These are phyloP conservation scores for Pseudocercospora musae DNA, from an alignment of 2,329 filamentous ascomycete species.

Conservation along the genomic window DNA sequence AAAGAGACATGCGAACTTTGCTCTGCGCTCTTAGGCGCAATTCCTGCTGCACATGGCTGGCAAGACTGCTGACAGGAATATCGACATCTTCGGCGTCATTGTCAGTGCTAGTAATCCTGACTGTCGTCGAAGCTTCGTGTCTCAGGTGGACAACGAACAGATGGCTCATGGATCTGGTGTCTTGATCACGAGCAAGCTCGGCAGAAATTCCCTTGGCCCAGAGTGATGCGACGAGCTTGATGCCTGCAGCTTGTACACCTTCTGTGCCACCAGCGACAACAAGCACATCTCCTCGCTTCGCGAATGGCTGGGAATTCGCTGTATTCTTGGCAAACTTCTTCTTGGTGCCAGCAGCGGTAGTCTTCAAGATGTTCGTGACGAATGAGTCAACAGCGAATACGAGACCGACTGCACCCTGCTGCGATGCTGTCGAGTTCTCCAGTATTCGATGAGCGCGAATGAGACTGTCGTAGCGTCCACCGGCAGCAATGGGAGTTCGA, in stretches of 20 bases:
- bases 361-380: constrained; percentile 57
- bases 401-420: constrained; percentile 71
- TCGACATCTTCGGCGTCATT: constrained; percentile 59
- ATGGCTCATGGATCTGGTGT: constrained; percentile 39
- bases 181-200: constrained; percentile 71
- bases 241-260: constrained; percentile 69
- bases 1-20: constrained; percentile 38
- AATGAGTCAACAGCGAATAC: constrained; percentile 85
- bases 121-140: constrained; percentile 56
- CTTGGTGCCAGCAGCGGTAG: constrained; percentile 17
- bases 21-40: constrained; percentile 69
- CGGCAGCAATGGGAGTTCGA: constrained; percentile 69
- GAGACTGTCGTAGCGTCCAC: constrained; percentile 86
- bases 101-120: constrained; percentile 57
- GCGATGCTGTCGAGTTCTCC: constrained; percentile 52
- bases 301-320: constrained; percentile 6
- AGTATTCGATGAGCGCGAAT: constrained; percentile 75
- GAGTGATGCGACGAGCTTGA: constrained; percentile 73
- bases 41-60: constrained; percentile 77
- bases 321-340: constrained; percentile 21
- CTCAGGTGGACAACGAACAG: constrained; percentile 90
- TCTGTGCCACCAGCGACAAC: constrained; percentile 73
- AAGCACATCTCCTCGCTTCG: constrained; percentile 69
- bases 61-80: constrained; percentile 66
- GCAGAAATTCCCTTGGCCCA: constrained; percentile 84